Evolutionary conservation across 2,329 filamentous ascomycete species (phyloP).

Genomic region (Emergomyces africanus): DNA sequence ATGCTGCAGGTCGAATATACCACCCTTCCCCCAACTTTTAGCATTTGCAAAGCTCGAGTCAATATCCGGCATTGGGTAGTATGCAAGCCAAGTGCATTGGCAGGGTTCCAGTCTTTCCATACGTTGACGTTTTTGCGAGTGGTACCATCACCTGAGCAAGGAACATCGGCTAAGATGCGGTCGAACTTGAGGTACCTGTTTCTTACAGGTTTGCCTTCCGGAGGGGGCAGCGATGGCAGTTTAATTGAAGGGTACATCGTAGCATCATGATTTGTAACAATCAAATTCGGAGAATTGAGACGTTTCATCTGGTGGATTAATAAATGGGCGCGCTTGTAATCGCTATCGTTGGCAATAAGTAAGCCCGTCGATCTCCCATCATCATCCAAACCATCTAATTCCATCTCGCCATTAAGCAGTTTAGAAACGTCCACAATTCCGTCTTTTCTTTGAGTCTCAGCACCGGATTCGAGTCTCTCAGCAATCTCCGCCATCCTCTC

Average conservation of each 20-base stretch:
- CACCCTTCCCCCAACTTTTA: constrained; percentile 86
- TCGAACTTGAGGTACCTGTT: constrained; percentile 87
- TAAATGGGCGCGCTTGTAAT: constrained; percentile 96
- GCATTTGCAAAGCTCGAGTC: constrained; percentile 83
- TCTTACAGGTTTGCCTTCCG: constrained; percentile 40
- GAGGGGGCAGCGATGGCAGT: constrained; percentile 48
- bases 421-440: constrained; percentile 14
- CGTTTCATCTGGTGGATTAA: constrained; percentile 96
- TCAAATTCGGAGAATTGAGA: constrained; percentile 86
- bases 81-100: constrained; percentile 77
- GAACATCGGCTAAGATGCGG: constrained; percentile 89
- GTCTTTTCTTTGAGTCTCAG: constrained; percentile 17
- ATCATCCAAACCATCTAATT: constrained; percentile 50
- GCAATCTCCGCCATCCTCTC: constrained; percentile 63
- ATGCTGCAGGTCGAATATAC: constrained; percentile 98
- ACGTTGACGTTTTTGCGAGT: constrained; percentile 83
- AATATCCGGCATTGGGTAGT: constrained; percentile 79
- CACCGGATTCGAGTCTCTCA: constrained; percentile 47
- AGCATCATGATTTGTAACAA: constrained; percentile 96
- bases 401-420: constrained; percentile 28
- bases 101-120: constrained; percentile 90
- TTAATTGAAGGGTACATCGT: constrained; percentile 90
- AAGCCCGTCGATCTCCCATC: constrained; percentile 81
- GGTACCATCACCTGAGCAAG: constrained; percentile 92
- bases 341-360: constrained; percentile 87